Conservation (phyloP, 768 basidiomycete genomes). For the Dioszegia hungarica region DNA sequence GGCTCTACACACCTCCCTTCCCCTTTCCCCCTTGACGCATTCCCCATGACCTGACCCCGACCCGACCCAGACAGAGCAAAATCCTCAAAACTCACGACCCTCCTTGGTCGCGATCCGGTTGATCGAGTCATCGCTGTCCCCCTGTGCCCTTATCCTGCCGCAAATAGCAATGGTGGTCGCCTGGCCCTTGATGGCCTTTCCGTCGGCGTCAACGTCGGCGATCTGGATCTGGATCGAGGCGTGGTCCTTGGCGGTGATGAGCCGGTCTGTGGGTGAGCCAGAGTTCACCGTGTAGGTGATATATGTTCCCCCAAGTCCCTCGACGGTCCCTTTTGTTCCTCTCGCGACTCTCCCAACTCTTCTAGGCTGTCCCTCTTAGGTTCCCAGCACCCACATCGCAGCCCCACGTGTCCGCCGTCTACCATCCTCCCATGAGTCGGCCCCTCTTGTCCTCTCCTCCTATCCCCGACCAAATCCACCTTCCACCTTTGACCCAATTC, state of each 20-base stretch:
- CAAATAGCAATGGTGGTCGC: slow-evolving; percentile 86
- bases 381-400: too few relatives aligned
- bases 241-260: slow-evolving; percentile 98
- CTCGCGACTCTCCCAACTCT: too few relatives aligned
- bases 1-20: too few relatives aligned
- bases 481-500: background rate
- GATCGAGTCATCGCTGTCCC: slow-evolving; percentile 92
- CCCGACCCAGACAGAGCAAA: too few relatives aligned
- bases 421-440: too few relatives aligned
- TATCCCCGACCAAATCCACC: background rate
- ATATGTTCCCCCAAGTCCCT: too few relatives aligned
- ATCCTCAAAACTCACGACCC: slow-evolving; percentile 80
- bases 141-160: slow-evolving; percentile 87
- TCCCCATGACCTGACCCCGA: too few relatives aligned
- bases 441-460: too few relatives aligned
- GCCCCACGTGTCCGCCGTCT: too few relatives aligned
- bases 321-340: background rate
- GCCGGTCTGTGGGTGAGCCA: slow-evolving; percentile 83
- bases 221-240: slow-evolving; percentile 96
- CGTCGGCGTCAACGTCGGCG: slow-evolving; percentile 82
- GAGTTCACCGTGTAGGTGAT: too few relatives aligned
- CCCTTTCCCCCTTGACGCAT: too few relatives aligned
- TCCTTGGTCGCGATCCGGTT: slow-evolving; percentile 94
- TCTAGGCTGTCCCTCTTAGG: too few relatives aligned
- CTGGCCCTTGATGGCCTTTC: slow-evolving; percentile 52